Evolutionary conservation across 148 eudicot species (phyloP).

Genomic region (Beta vulgaris): DNA sequence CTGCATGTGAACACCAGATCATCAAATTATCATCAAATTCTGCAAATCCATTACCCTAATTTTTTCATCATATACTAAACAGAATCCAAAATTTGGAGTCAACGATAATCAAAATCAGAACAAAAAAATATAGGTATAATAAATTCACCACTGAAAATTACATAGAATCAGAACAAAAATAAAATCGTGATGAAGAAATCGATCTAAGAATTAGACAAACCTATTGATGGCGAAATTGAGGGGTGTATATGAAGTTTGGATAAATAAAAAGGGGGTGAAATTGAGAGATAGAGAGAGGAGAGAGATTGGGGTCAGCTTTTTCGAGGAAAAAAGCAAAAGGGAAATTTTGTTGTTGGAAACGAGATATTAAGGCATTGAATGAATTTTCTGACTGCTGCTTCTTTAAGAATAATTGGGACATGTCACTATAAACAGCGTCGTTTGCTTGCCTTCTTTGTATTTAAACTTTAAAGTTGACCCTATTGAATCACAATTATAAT

Average conservation of each 20-base stretch:
- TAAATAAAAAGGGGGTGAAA: not conserved
- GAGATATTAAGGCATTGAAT: not conserved
- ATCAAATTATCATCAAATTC: not conserved
- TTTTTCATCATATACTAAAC: slow-evolving; percentile 2
- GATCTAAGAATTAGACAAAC: not conserved
- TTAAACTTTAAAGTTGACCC: too few relatives aligned
- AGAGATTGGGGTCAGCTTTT: slow-evolving; percentile 24
- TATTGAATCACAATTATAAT: too few relatives aligned
- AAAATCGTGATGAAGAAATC: not conserved
- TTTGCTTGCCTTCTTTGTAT: not conserved
- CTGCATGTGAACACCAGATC: not conserved
- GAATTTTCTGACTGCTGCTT: not conserved
- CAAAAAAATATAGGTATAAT: not conserved
- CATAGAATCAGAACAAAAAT: slow-evolving; percentile 2
- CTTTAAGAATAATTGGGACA: not conserved
- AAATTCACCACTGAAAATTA: not conserved
- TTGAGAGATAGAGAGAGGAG: slow-evolving; percentile 2
- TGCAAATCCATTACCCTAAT: not conserved
- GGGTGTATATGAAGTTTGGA: not conserved
- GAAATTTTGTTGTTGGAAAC: slow-evolving; percentile 13
- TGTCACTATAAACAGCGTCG: not conserved
- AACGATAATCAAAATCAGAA: not conserved
- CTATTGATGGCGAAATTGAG: slow-evolving; percentile 1
- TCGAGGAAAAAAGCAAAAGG: slow-evolving; percentile 12
- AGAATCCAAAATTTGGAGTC: slow-evolving; percentile 1